phyloP scores from a whole-genome alignment of 192 early-diverging fungal genomes.

The Chytriomyces confervae region DNA sequence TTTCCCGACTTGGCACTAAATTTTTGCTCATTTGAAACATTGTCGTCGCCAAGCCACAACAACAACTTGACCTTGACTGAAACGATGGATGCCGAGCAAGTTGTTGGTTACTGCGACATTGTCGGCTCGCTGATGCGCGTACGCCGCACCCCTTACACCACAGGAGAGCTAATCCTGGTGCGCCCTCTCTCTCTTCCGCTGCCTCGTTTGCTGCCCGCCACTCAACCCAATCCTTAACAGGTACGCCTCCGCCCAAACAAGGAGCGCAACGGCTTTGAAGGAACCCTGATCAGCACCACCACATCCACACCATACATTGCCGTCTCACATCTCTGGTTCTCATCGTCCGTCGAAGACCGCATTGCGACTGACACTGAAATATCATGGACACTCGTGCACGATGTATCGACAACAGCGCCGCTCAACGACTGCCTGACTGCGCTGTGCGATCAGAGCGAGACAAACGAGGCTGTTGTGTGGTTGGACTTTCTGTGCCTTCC shows the following conservation, averaged over 20 bases:
- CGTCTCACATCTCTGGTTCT: constrained; percentile 8
- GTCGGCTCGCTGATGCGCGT: background rate
- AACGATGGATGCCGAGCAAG: background rate
- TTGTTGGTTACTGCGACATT: background rate
- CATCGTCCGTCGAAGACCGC: background rate
- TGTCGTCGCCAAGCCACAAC: background rate
- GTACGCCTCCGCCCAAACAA: background rate
- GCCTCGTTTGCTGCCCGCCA: too few relatives aligned
- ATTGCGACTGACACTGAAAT: background rate
- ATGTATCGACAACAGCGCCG: background rate
- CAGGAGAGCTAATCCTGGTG: constrained; percentile 1
- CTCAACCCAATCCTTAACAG: too few relatives aligned
- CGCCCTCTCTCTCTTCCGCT: too few relatives aligned
- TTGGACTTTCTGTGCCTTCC: constrained; percentile 15
- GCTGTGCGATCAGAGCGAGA: background rate
- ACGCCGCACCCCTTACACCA: background rate
- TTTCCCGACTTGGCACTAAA: too few relatives aligned
- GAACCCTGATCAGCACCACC: background rate
- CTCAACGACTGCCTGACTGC: background rate
- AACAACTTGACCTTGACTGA: background rate
- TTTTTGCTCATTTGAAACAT: too few relatives aligned
- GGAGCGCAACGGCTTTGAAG: background rate
- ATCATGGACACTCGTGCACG: background rate
- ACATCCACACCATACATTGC: background rate
- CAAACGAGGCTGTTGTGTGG: background rate